Conservation (phyloP, 495 filamentous ascomycete species). For the Neurospora africana region DNA sequence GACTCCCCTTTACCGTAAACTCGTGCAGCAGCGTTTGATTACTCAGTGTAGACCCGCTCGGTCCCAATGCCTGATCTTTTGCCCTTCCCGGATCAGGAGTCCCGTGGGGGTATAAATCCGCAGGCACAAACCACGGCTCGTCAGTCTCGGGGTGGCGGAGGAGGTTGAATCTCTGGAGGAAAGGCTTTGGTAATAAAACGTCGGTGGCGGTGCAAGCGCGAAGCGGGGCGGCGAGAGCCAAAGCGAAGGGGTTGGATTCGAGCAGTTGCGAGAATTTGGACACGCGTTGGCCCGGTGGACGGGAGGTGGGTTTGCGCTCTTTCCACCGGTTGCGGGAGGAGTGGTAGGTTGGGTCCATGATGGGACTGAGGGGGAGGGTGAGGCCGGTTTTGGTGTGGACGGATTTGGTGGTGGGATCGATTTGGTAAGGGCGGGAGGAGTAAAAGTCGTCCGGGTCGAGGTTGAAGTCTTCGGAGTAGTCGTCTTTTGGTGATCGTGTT, state of each 20-base stretch:
- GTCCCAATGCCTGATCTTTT: neutral
- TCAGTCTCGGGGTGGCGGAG: constrained; percentile 45
- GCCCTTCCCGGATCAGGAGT: neutral
- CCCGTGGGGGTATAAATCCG: neutral
- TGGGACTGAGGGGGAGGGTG: neutral
- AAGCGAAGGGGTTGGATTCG: constrained; percentile 17
- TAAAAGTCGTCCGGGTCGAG: neutral
- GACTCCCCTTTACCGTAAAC: neutral
- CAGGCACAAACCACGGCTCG: constrained; percentile 50
- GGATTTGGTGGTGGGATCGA: neutral
- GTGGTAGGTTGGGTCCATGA: neutral
- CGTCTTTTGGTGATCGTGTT: neutral
- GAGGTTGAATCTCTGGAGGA: constrained; percentile 54
- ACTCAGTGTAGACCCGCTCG: constrained; percentile 5
- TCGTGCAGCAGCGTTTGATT: constrained; percentile 8
- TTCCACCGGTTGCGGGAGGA: neutral
- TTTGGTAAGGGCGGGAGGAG: neutral
- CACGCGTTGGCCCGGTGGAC: neutral
- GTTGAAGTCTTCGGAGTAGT: neutral
- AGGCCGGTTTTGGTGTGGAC: neutral
- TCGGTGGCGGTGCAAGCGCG: constrained; percentile 52
- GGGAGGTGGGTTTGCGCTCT: neutral
- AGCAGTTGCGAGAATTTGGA: neutral
- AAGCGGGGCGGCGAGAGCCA: constrained; percentile 54
- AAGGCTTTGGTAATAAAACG: constrained; percentile 45